phyloP scores from a whole-genome alignment of 75 land plant species.

The Sequoiadendron giganteum region DNA sequence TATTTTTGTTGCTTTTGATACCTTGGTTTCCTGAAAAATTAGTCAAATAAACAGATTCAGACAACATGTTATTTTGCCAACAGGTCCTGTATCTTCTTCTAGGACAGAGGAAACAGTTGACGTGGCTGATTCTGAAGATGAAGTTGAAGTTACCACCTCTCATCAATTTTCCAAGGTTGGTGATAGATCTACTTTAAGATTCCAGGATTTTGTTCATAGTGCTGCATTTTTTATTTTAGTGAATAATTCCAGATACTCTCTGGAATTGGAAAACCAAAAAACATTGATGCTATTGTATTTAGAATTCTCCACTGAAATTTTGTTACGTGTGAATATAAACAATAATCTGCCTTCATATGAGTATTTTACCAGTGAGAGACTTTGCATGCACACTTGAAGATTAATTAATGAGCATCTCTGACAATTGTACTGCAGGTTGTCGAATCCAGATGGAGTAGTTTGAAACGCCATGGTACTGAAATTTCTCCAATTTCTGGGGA shows the following conservation, averaged over 20 bases:
- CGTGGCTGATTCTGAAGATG: conserved; percentile 72
- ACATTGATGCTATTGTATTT: no score
- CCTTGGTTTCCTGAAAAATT: background rate
- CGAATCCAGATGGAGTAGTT: background rate
- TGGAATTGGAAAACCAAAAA: no score
- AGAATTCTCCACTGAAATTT: no score
- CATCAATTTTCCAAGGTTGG: conserved; percentile 10
- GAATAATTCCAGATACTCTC: no score
- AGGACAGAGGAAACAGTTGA: conserved; percentile 64
- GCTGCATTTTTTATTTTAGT: no score
- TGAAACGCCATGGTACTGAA: background rate
- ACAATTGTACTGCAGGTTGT: background rate
- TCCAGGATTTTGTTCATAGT: no score
- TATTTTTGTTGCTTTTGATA: background rate
- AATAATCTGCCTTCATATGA: background rate
- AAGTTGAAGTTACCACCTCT: conserved; percentile 38
- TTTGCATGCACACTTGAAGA: conserved; percentile 2
- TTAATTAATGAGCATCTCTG: background rate
- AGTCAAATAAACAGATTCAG: background rate
- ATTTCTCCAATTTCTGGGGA: background rate
- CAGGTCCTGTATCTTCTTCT: conserved; percentile 57
- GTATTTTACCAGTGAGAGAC: background rate
- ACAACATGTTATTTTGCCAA: conserved; percentile 3
- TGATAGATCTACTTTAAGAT: background rate
- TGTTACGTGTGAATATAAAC: background rate